These are phyloP conservation scores for Kwoniella shivajii DNA, from an alignment of 1,284 basidiomycete species.

Conservation along the genomic window DNA sequence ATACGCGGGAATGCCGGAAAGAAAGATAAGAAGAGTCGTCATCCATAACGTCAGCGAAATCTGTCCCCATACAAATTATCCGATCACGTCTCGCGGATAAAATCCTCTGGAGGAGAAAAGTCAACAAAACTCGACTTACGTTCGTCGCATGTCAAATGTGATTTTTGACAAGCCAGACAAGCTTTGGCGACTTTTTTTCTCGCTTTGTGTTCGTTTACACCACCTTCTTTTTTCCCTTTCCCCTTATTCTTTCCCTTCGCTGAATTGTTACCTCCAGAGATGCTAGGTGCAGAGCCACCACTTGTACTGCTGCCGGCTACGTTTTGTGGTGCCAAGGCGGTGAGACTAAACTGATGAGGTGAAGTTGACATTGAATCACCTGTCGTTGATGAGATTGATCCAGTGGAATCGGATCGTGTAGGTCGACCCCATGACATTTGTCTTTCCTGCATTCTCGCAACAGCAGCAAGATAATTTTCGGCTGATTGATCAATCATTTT, in stretches of 20 bases:
- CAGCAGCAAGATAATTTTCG: neutral
- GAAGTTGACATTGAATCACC: conserved; percentile 10
- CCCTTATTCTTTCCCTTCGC: conserved; percentile 11
- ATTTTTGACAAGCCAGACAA: conserved; percentile 89
- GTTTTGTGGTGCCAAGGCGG: conserved; percentile 5
- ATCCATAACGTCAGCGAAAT: neutral
- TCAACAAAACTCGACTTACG: conserved; percentile 58
- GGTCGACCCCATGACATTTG: conserved; percentile 21
- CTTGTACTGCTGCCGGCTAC: conserved; percentile 7
- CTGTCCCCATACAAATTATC: neutral
- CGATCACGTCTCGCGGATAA: neutral
- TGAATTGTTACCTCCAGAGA: neutral
- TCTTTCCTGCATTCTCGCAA: conserved; percentile 19
- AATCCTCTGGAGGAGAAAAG: neutral
- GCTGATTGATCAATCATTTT: neutral
- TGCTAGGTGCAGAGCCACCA: conserved; percentile 5
- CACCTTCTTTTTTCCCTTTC: conserved; percentile 14
- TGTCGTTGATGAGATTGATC: conserved; percentile 6
- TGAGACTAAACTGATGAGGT: conserved; percentile 6
- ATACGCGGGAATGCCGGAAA: neutral
- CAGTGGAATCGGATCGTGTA: conserved; percentile 12
- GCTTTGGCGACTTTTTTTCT: conserved; percentile 61
- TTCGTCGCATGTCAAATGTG: conserved; percentile 96
- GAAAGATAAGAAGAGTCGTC: neutral
- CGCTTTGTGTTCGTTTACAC: conserved; percentile 22